phyloP scores from a whole-genome alignment of 2,329 filamentous ascomycete genomes.

The Cordyceps cateniannulata region DNA sequence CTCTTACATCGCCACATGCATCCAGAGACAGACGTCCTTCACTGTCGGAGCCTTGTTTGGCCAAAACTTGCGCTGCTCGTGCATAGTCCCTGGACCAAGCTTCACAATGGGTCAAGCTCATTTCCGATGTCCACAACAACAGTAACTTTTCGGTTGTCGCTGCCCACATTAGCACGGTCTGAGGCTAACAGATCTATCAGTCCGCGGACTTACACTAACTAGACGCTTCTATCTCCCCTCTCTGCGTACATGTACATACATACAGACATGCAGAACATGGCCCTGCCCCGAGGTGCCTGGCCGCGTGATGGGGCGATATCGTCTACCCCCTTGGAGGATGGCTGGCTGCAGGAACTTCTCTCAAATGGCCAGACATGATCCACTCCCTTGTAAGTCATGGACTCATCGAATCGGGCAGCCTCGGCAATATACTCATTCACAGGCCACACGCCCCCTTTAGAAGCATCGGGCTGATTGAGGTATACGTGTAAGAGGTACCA shows the following conservation, averaged over 20 bases:
- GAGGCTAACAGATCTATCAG: conserved; percentile 4
- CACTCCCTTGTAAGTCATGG: neutral
- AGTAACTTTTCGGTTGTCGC: neutral
- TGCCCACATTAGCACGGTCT: neutral
- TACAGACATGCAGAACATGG: neutral
- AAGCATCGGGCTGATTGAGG: neutral
- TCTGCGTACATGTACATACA: neutral
- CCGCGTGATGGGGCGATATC: neutral
- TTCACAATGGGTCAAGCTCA: neutral
- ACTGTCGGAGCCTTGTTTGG: neutral
- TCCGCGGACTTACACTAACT: neutral
- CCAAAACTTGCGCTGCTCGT: neutral
- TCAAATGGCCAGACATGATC: neutral
- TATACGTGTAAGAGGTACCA: neutral
- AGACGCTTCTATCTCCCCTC: neutral
- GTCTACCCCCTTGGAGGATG: neutral
- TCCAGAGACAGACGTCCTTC: neutral
- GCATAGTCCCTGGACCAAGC: neutral
- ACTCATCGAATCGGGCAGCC: conserved; percentile 5
- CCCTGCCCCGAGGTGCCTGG: neutral
- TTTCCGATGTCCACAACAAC: neutral
- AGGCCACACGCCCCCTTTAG: conserved; percentile 4
- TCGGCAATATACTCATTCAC: conserved; percentile 11
- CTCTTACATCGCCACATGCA: neutral
- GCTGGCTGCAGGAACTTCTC: neutral